Evolutionary conservation across 495 filamentous ascomycete genomes (phyloP), one percentile per base, ranked within the genome.

Genomic region (Oleoguttula mirabilis): DNA sequence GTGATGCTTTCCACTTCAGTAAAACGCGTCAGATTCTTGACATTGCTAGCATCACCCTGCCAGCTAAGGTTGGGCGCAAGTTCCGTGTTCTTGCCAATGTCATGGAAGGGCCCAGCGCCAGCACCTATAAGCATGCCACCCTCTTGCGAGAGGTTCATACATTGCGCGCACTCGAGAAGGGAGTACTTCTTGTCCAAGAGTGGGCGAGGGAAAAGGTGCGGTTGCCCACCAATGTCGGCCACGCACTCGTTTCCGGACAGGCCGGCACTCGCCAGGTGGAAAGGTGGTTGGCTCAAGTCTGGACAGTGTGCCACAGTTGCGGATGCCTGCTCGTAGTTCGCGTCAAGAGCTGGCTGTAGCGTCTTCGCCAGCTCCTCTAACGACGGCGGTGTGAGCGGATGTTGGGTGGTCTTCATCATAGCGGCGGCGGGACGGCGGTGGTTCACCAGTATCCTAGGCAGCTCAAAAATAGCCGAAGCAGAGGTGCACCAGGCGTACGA

Each of bases 171-270:
- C 12, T 16, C 27, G 22, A 42, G 12, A n/a, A 50, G 21, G 8
- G 41, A 44, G 41, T 45, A 50, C 31, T 45, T 45, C 25, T 33
- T 45, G 3, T 45, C 41, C 20, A 50, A 31, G 21, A 27, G 16
- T 8, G 47, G 47, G 11, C 43, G 32, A 3, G 47, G 47, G 34
- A 50, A 50, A 12, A 50, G 47, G 36, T 50, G 36, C 14, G 47
- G 47, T 37, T 50, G 47, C 3, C 47, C 47, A n/a, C 47, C 47
- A n/a, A 50, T 50, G 27, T 50, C 47, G 14, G 40, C 32, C 10
- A 50, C 35, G 22, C 24, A 22, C 30, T 50, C 47, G 15, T 30
- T 34, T 1, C 47, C 47, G 10, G 34, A 45, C 10, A 50, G 24
- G n/a, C 47, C 47, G 24, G 3, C 3, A 16, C 34, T 41, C n/a